These are phyloP conservation scores for Calonectria pauciramosa DNA, from an alignment of 2,329 filamentous ascomycete species.

Conservation along the genomic window DNA sequence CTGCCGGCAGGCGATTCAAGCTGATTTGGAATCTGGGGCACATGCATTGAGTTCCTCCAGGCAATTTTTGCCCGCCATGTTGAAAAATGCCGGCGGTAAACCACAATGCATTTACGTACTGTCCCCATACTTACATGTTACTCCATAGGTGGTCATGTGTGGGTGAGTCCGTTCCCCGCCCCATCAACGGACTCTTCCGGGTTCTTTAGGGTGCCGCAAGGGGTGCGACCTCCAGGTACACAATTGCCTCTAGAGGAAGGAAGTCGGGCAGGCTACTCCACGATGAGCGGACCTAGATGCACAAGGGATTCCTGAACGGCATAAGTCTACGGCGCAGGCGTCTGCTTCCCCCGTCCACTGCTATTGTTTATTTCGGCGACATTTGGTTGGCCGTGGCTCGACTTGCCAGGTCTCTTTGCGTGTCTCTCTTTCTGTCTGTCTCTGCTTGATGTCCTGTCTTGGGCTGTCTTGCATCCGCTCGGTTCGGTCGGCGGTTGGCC, in stretches of 20 bases:
- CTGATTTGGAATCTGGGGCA: slow-evolving; percentile 8
- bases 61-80: not conserved
- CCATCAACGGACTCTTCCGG: slow-evolving; percentile 25
- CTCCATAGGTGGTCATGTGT: slow-evolving; percentile 13
- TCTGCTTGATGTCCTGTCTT: not conserved
- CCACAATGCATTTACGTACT: not conserved
- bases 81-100: slow-evolving; percentile 3
- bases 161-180: slow-evolving; percentile 8
- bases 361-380: slow-evolving; percentile 1
- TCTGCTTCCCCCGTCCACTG: not conserved
- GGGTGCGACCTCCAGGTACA: slow-evolving; percentile 8
- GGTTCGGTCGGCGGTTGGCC: not conserved
- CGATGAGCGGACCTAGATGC: slow-evolving; percentile 7
- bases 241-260: slow-evolving; percentile 30
- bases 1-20: slow-evolving; percentile 10
- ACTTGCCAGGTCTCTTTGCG: not conserved
- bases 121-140: slow-evolving; percentile 12
- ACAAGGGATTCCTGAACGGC: slow-evolving; percentile 2
- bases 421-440: not conserved
- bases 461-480: slow-evolving; percentile 1
- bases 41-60: slow-evolving; percentile 2
- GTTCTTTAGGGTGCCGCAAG: slow-evolving; percentile 7
- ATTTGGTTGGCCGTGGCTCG: not conserved
- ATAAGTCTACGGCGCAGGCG: not conserved
- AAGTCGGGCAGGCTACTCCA: slow-evolving; percentile 17